Base-by-base conservation (phyloP, 2,329 filamentous ascomycete genomes). In the Penicillium digitatum region DNA sequence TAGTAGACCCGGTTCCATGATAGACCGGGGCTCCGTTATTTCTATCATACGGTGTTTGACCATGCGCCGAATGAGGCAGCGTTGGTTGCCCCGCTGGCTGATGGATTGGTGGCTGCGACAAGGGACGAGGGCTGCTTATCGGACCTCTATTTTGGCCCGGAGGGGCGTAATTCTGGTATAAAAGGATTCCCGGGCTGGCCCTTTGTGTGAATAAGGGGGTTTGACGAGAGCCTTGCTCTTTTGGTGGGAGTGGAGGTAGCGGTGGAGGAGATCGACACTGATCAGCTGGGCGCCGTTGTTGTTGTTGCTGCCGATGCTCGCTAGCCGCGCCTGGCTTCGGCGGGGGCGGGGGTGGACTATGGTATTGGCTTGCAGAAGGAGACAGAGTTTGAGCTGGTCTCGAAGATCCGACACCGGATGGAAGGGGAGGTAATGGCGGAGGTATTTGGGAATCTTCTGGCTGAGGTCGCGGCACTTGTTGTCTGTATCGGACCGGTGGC, bases 401-500 rank as follows among this genome's bases (percentile, higher is more conserved):
- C 14, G 59, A 54, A 63, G 70, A 70, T 43, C 78, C 75, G 55
- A 87, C 76, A 64, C 87, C 86, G 26, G 84, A 83, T 9, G 88
- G 89, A 18, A 88, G 78, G 51, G 88, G 88, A 56, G 88, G 88
- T n/a, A 88, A 73, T 12, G 87, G 85, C 31, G 88, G 87, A 46
- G 86, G 84, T 54, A 78, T 76, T 27, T 69, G 65, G n/a, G 60
- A 58, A 35, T 65, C 62, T 50, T 37, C 52, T 3, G 20, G 32
- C 44, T 63, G 62, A 10, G 72, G 64, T 38, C 72, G 64, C 55
- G 66, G 70, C 40, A 62, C 55, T 32, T 69, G 68, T 35, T 69
- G 85, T 62, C 85, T 86, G 32, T 91, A 85, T 57, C 94, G 85
- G 4, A 97, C 89, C 0, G 94, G 94, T 9, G 94, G 94, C 67